phyloP scores from a whole-genome alignment of 306 rosid species.

The Elaeagnus macrophylla region DNA sequence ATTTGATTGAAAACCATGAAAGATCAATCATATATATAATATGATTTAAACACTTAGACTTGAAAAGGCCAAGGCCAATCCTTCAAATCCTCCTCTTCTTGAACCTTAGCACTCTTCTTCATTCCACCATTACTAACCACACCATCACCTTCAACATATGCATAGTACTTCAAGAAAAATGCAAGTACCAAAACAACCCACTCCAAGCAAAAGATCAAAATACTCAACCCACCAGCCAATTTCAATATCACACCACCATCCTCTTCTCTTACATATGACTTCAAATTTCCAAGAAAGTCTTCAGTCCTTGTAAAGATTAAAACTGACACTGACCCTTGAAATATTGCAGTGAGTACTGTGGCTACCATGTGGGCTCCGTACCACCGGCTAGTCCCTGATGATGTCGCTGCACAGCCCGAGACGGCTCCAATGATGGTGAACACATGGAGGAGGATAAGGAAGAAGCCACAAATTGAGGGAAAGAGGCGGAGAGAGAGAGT shows the following conservation, averaged over 20 bases:
- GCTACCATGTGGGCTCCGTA: slow-evolving; percentile 77
- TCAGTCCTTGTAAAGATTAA: slow-evolving; percentile 53
- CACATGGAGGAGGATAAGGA: slow-evolving; percentile 71
- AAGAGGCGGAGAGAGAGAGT: slow-evolving; percentile 76
- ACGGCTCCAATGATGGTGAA: slow-evolving; percentile 65
- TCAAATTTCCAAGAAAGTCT: slow-evolving; percentile 51
- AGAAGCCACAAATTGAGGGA: slow-evolving; percentile 74
- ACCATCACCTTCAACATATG: slow-evolving; percentile 40
- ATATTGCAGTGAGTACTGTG: slow-evolving; percentile 66
- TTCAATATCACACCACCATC: slow-evolving; percentile 66
- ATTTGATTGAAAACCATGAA: too few species aligned
- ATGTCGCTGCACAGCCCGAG: slow-evolving; percentile 62
- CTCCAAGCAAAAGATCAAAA: slow-evolving; percentile 69
- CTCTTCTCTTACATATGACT: slow-evolving; percentile 75
- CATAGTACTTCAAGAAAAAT: slow-evolving; percentile 66
- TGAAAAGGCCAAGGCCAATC: slow-evolving; percentile 96
- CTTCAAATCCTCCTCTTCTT: slow-evolving; percentile 70
- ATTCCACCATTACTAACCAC: slow-evolving; percentile 12
- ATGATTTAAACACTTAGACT: slow-evolving; percentile 22
- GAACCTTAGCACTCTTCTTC: slow-evolving; percentile 60
- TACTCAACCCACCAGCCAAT: slow-evolving; percentile 63
- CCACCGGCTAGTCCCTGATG: slow-evolving; percentile 45
- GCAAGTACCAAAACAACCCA: slow-evolving; percentile 82
- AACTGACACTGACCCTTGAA: slow-evolving; percentile 76
- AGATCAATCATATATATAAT: too few species aligned